Conservation (phyloP, 2,329 filamentous ascomycete genomes). For the Diaporthe caulivora region DNA sequence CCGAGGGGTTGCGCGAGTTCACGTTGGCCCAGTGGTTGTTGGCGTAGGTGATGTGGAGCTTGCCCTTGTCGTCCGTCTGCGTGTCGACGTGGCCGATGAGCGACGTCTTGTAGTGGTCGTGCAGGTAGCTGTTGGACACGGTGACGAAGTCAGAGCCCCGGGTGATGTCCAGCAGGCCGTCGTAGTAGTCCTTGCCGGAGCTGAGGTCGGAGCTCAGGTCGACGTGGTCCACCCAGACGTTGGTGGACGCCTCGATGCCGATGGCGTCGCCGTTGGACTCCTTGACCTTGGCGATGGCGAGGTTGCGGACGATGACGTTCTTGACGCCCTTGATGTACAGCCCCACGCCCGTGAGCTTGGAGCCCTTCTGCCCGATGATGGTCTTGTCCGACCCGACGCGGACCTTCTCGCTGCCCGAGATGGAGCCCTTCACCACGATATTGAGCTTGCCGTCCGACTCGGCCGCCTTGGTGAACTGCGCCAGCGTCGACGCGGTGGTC, state of each 20-base stretch:
- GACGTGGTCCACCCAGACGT: conserved; percentile 66
- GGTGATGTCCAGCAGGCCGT: conserved; percentile 66
- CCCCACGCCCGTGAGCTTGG: conserved; percentile 49
- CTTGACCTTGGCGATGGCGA: conserved; percentile 55
- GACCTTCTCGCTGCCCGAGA: conserved; percentile 52
- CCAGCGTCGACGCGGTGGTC: conserved; percentile 60
- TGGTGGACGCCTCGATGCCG: conserved; percentile 50
- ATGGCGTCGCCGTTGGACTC: conserved; percentile 56
- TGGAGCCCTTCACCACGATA: conserved; percentile 53
- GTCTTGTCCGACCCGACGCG: conserved; percentile 59
- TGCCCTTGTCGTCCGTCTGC: conserved; percentile 61
- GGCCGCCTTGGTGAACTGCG: conserved; percentile 58
- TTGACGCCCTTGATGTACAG: conserved; percentile 55
- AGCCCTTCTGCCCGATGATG: conserved; percentile 52
- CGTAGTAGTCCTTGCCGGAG: conserved; percentile 69
- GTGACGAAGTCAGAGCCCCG: conserved; percentile 64
- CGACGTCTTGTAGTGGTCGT: conserved; percentile 70
- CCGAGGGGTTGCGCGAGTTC: conserved; percentile 60
- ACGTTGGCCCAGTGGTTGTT: conserved; percentile 61
- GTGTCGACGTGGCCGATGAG: conserved; percentile 71
- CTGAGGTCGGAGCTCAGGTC: conserved; percentile 64
- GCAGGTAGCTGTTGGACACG: conserved; percentile 48
- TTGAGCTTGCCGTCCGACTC: conserved; percentile 51
- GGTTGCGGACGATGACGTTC: conserved; percentile 62
- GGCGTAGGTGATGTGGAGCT: conserved; percentile 62